phyloP scores from a whole-genome alignment of 2,329 filamentous ascomycete genomes.

The Gaeumannomyces sp. region DNA sequence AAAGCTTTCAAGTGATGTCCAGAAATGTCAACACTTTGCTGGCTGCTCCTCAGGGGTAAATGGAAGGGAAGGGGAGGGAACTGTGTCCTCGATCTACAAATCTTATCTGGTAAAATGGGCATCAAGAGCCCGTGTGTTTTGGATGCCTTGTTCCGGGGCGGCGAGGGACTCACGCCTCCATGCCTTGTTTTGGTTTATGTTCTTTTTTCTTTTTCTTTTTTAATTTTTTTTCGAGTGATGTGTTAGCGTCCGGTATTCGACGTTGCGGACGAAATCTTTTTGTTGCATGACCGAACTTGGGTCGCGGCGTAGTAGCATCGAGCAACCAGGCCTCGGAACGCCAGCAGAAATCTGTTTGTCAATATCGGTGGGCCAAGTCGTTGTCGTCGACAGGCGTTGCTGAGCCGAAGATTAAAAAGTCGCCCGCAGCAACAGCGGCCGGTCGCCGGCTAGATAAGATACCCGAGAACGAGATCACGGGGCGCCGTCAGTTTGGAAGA shows the following conservation, averaged over 20 bases:
- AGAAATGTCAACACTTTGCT: background rate
- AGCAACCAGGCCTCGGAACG: background rate
- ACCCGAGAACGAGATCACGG: background rate
- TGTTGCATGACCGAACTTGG: background rate
- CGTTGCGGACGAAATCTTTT: background rate
- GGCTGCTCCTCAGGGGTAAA: background rate
- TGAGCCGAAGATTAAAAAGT: background rate
- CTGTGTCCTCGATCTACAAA: background rate
- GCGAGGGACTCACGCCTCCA: background rate
- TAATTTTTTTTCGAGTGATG: background rate
- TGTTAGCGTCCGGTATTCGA: background rate
- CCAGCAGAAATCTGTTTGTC: slow-evolving; percentile 1
- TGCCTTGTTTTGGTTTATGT: background rate
- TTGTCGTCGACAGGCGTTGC: background rate
- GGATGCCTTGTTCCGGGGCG: background rate
- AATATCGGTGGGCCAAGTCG: background rate
- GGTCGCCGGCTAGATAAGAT: background rate
- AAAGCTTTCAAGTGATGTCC: background rate
- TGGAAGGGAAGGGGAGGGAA: background rate
- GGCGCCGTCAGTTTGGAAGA: background rate
- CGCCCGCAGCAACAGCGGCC: background rate
- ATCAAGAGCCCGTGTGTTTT: background rate
- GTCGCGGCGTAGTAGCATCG: background rate
- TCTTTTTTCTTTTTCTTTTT: background rate
- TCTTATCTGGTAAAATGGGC: background rate